phyloP scores from a whole-genome alignment of 2,329 filamentous ascomycete species.

The Zasmidium citrigriseum region DNA sequence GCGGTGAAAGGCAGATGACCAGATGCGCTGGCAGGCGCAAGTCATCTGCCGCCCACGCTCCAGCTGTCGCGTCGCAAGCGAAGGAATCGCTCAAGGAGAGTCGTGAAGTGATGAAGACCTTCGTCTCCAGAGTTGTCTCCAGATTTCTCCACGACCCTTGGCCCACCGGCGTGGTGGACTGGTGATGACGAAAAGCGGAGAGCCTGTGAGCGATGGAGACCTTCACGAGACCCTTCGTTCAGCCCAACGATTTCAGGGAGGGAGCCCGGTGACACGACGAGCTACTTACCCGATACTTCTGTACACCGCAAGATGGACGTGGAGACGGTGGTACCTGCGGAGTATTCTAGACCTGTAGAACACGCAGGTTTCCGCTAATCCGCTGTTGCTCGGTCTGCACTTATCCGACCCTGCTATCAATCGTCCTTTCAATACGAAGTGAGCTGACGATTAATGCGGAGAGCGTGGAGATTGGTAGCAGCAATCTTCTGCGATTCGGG shows the following conservation, averaged over 20 bases:
- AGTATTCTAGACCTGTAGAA: neutral
- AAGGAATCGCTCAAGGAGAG: neutral
- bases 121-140: neutral
- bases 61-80: slow-evolving; percentile 7
- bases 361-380: neutral
- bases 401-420: neutral
- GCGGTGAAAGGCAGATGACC: slow-evolving; percentile 8
- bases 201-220: slow-evolving; percentile 3
- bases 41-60: neutral
- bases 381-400: slow-evolving; percentile 10
- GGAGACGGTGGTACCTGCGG: slow-evolving; percentile 2
- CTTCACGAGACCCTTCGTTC: neutral
- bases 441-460: neutral
- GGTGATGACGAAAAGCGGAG: slow-evolving; percentile 1
- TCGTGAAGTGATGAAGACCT: neutral
- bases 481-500: neutral
- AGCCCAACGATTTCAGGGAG: neutral
- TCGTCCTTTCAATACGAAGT: neutral
- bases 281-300: neutral
- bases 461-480: neutral
- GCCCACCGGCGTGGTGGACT: too few species aligned
- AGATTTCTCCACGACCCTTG: neutral
- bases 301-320: neutral
- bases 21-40: slow-evolving; percentile 9
- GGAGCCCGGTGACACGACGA: neutral